phyloP scores from a whole-genome alignment of 768 basidiomycete species.

The Jaapia argillacea region DNA sequence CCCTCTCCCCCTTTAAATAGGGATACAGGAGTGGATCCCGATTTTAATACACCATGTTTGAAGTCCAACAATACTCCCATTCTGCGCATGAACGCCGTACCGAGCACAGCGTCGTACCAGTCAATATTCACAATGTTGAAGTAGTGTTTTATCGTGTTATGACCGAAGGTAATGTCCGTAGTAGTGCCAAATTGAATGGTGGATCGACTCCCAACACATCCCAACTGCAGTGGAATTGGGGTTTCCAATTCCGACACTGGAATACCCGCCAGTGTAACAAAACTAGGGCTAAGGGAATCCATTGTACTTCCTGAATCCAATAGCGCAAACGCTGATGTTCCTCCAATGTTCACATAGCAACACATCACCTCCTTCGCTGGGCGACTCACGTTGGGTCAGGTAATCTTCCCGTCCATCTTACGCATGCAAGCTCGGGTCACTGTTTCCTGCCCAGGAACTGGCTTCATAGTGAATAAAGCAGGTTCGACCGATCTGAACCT shows the following conservation, averaged over 20 bases:
- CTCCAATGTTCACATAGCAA: too few relatives aligned
- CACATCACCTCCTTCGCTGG: too few relatives aligned
- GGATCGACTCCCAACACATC: conserved; percentile 28
- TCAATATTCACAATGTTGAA: conserved; percentile 20
- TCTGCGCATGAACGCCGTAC: conserved; percentile 21
- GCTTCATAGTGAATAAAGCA: too few relatives aligned
- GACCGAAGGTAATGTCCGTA: conserved; percentile 22
- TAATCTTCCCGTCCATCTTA: too few relatives aligned
- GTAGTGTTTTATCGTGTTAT: conserved; percentile 10
- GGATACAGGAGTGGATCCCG: conserved; percentile 4
- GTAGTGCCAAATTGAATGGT: conserved; percentile 21
- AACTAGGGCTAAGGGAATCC: conserved; percentile 10
- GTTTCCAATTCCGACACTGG: conserved; percentile 3
- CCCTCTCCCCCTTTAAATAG: conserved; percentile 4
- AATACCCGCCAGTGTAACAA: conserved; percentile 11
- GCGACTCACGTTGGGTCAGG: too few relatives aligned
- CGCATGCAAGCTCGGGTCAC: too few relatives aligned
- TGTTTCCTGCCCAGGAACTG: too few relatives aligned
- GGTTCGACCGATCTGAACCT: too few relatives aligned
- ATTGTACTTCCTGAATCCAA: conserved; percentile 9
- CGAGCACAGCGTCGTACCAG: conserved; percentile 20
- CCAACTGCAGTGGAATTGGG: conserved; percentile 16
- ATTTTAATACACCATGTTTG: conserved; percentile 5
- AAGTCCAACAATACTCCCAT: conserved; percentile 5
- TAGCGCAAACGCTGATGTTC: too few relatives aligned